Evolutionary conservation across 2,329 filamentous ascomycete genomes (phyloP), one percentile per base, ranked within the genome.

Genomic region (Cordyceps militaris): DNA sequence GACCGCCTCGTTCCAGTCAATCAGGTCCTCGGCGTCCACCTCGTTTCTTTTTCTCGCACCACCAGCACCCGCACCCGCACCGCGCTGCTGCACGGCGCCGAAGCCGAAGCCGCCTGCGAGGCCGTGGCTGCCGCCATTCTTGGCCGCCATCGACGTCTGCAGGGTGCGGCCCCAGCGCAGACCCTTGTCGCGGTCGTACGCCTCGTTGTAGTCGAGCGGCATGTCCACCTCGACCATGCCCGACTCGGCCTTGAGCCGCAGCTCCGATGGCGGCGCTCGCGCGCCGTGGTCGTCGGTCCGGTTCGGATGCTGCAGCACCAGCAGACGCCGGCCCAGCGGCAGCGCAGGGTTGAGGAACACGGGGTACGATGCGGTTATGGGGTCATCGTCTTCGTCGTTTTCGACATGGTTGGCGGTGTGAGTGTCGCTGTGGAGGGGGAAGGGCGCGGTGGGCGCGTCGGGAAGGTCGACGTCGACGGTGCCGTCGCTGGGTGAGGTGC

Each of bases 181-280:
- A 49, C 91, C 93, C 74, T 93, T 91, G 63, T 83, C 81, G 63
- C 87, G 82, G 74, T 97, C 91, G 77, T 96, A 97, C 67, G 89
- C 87, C 60, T 71, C 71, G 57, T 78, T 76, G 61, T 85, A 85
- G 75, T 86, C 84, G 65, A 97, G 78, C 4, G 91, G 90, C n/a
- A 97, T 81, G 70, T 99, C 94, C 54, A 97, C 79, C 74, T 99
- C 94, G 58, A 97, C 79, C 74, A 97, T 89, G 57, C 92, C 92
- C 0, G 89, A 83, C 58, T 81, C 76, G 14, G 86, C 82, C 76
- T 97, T 99, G 70, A 96, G 76, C 63, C 93, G 90, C 66, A 97
- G 77, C 65, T 88, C 84, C 16, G 83, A 76, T 11, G 93, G 88
- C 23, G 82, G 71, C 48, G 73, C 66, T 11, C 75, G 73, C 47